Percentiles rank a stretch among this genome's conserved stretches.
These are phyloP conservation scores for Paecilomyces dactylethromorphus DNA, from an alignment of 2,329 filamentous ascomycete genomes.

Conservation along the genomic window DNA sequence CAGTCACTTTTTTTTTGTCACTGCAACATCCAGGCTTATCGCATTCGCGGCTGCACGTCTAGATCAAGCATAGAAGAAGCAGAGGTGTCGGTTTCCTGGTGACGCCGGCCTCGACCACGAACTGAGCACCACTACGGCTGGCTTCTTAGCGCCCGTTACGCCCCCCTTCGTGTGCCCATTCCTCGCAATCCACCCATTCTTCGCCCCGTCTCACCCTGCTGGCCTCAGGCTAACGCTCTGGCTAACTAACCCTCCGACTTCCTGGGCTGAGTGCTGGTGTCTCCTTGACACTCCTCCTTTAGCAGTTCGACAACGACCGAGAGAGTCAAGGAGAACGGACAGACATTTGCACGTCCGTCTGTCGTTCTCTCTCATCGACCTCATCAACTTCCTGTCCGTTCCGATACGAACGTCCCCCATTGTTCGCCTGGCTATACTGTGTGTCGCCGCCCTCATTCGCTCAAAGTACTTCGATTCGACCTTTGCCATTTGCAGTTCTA, in stretches of 20 bases:
- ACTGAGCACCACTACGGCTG: background rate
- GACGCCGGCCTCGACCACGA: background rate
- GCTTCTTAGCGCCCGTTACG: background rate
- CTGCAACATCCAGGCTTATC: background rate
- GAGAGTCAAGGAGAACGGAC: background rate
- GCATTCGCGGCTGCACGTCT: background rate
- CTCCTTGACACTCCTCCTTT: background rate
- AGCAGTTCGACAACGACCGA: background rate
- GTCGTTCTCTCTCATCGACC: background rate
- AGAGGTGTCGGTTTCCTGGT: background rate
- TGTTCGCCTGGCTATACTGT: constrained; percentile 20
- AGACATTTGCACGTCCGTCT: background rate
- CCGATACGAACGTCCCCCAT: constrained; percentile 1
- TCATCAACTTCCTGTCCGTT: background rate
- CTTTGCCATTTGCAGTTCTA: constrained; percentile 7
- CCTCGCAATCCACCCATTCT: constrained; percentile 2
- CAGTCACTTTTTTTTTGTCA: background rate
- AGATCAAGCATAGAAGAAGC: background rate
- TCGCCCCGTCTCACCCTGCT: constrained; percentile 4
- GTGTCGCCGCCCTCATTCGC: constrained; percentile 26
- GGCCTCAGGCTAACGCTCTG: constrained; percentile 6
- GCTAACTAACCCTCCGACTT: constrained; percentile 3
- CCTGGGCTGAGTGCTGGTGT: background rate
- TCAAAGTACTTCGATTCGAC: constrained; percentile 11
- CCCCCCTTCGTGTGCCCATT: background rate